phyloP scores from a whole-genome alignment of 352 stramenopile genomes.

The Globisporangium paroecandrum region DNA sequence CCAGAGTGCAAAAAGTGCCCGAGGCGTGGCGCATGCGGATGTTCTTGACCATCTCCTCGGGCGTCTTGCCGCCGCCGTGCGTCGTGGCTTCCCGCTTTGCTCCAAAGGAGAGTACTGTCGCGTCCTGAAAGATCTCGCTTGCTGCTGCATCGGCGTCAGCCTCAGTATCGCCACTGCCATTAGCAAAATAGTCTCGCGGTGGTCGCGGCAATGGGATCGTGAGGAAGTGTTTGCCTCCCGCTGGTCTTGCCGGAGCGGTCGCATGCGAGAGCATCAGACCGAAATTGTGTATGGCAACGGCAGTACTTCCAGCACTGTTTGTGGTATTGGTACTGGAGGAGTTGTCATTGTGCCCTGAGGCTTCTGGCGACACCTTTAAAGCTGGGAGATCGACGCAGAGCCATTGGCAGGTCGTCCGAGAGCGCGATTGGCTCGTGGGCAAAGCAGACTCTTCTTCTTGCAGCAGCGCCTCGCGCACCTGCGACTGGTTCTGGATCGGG shows the following conservation, averaged over 20 bases:
- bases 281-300: slow-evolving; percentile 31
- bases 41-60: slow-evolving; percentile 79
- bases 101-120: slow-evolving; percentile 56
- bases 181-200: slow-evolving; percentile 15
- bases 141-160: background rate
- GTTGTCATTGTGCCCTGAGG: too few relatives aligned
- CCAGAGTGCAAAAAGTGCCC: slow-evolving; percentile 73
- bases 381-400: slow-evolving; percentile 57
- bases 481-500: slow-evolving; percentile 26
- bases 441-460: slow-evolving; percentile 20
- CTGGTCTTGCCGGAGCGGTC: background rate
- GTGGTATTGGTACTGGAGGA: too few relatives aligned
- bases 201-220: slow-evolving; percentile 51
- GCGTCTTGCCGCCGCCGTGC: slow-evolving; percentile 72
- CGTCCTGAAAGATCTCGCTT: slow-evolving; percentile 59
- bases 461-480: slow-evolving; percentile 27
- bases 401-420: slow-evolving; percentile 30
- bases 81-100: slow-evolving; percentile 54
- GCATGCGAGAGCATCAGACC: slow-evolving; percentile 57
- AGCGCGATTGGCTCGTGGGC: background rate
- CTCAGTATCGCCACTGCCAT: background rate
- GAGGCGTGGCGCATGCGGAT: slow-evolving; percentile 85
- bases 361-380: too few relatives aligned
- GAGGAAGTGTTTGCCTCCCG: slow-evolving; percentile 15
- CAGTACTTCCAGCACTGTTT: too few relatives aligned